Evolutionary conservation across 768 basidiomycete genomes (phyloP), one percentile per base, ranked within the genome.

Genomic region (Trametes sanguinea): DNA sequence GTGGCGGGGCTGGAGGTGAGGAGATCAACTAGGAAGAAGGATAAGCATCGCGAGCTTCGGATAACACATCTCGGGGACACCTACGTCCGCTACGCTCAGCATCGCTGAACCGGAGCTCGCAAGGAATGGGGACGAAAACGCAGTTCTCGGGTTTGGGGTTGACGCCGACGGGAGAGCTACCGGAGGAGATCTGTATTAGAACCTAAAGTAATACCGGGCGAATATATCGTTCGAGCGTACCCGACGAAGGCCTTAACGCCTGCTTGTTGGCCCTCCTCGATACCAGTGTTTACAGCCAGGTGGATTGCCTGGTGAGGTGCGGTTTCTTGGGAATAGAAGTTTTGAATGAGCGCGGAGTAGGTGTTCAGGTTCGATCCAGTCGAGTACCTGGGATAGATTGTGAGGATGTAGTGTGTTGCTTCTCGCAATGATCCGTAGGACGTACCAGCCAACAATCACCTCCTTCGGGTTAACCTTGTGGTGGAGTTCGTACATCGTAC

Each of bases 291-390:
- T 40, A 98, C 79, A 4, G 94, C 88, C 57, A 98, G 81, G 74
- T 98, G 95, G 51, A 98, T 85, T 3, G 96, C 94, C 35, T 88
- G 92, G 73, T 90, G 86, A 2, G 94, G 92, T 0, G 85, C 80
- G 5, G 93, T 94, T 76, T 98, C 94, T 81, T 92, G 88, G 43
- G 92, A 86, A 76, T 97, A 98, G 78, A 97, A 97, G 76, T 95
- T 94, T 81, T 98, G 96, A 72, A 98, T 95, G 67, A 98, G 84
- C 10, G 96, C 94, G 30, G 95, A 95, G 78, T 94, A 95, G 6
- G 92, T 93, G 77, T 95, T 95, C 59, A 98, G 82, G 66, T 86
- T 85, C 11, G 92, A 89, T 61, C 92, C 92, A 1, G 96, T 97
- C 27, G 94, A 94, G 76, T 94, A 95, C 94, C 94, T 94, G 69